Evolutionary conservation across 1,139 yeast genomes (phyloP), one percentile per base, ranked within the genome.

Genomic region (Hanseniaspora sp.): DNA sequence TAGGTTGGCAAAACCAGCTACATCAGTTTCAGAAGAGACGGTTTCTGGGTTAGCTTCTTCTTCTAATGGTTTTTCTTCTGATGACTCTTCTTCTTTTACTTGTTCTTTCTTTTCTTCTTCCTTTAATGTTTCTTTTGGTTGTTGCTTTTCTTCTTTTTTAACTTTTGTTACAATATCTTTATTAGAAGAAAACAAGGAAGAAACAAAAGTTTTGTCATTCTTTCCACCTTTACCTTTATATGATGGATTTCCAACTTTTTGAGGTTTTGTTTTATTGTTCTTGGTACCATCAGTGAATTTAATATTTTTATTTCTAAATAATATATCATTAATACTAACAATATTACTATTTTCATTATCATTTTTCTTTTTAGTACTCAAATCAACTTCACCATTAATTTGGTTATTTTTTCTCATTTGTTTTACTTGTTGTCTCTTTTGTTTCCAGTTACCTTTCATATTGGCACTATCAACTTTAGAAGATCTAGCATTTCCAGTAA

Each of bases 161-260:
- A 12, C 59, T 58, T 11, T 63, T 53, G 0, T 68, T 15, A 60
- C 55, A 15, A 66, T 64, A 52, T 73, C 74, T 35, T 78, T 75
- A 59, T 82, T 85, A 1, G 94, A 80, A 0, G 95, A 84, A 72
- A 90, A 90, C 53, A 90, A 72, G 1, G 96, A 88, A 0, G 96
- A 86, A 1, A 90, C 90, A 63, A 82, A 59, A 56, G 65, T 65
- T 43, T 56, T 34, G 52, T 55, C 44, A 57, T 49, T 40, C 52
- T 54, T 13, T 41, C 54, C 45, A 49, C 56, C 54, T 18, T 47
- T 47, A 18, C 59, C 64, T 48, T 61, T 63, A 48, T 64, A 64
- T 2, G 63, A 58, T 5, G 71, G 67, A 17, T 69, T 66, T 52
- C 61, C 67, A 9, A 61, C 31, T 2, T 54, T 56, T 6, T 54